These are phyloP conservation scores for Kregervanrija pseudodelftensis DNA, from an alignment of 805 yeast genomes.

Conservation along the genomic window DNA sequence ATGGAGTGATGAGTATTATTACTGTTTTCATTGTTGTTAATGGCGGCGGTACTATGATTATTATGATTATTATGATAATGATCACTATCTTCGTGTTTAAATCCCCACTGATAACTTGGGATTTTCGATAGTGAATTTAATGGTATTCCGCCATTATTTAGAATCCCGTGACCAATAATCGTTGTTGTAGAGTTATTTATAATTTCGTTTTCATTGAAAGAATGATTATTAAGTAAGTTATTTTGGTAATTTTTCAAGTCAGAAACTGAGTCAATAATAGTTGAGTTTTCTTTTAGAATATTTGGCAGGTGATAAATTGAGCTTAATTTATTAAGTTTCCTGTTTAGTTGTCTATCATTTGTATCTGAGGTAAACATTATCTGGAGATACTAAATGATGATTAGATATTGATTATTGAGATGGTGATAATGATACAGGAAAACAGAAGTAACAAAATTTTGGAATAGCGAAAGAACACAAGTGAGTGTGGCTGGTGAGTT, in stretches of 20 bases:
- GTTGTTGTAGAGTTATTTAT: conserved; percentile 4
- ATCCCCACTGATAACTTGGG: conserved; percentile 29
- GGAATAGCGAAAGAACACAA: no score
- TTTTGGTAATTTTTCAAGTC: conserved; percentile 16
- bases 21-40: background rate
- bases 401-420: no score
- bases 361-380: conserved; percentile 14
- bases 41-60: background rate
- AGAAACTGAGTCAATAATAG: conserved; percentile 15
- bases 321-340: conserved; percentile 14
- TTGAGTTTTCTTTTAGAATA: conserved; percentile 10
- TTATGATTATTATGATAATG: conserved; percentile 7
- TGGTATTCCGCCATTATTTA: conserved; percentile 27
- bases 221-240: conserved; percentile 18
- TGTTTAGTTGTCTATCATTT: conserved; percentile 10
- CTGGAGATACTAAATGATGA: no score
- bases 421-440: no score
- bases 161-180: conserved; percentile 30
- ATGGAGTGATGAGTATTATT: background rate
- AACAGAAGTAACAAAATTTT: no score
- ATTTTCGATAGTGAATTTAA: conserved; percentile 24
- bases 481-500: no score
- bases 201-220: conserved; percentile 9
- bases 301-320: conserved; percentile 18
- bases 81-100: conserved; percentile 26